These are phyloP conservation scores for Herpotrichia juniperi DNA, from an alignment of 2,329 filamentous ascomycete species.

Conservation along the genomic window DNA sequence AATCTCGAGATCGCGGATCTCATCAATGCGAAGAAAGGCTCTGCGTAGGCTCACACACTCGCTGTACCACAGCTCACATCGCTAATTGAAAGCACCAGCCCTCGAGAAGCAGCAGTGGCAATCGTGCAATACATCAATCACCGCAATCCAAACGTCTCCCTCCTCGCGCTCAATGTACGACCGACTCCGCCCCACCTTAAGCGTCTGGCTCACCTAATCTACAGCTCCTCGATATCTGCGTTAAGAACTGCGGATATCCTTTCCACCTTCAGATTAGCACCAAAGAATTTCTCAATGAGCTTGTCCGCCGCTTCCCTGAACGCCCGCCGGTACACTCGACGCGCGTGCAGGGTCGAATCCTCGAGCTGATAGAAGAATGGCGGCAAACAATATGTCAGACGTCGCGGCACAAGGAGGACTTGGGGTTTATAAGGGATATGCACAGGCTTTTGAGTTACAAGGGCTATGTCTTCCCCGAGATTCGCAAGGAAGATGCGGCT, in stretches of 20 bases:
- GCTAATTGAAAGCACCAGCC: slow-evolving; percentile 53
- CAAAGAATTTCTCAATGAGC: slow-evolving; percentile 98
- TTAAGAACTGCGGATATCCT: slow-evolving; percentile 99
- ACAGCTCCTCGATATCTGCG: slow-evolving; percentile 92
- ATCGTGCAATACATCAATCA: slow-evolving; percentile 97
- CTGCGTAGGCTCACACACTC: slow-evolving; percentile 59
- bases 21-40: slow-evolving; percentile 97
- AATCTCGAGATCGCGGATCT: slow-evolving; percentile 96
- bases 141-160: slow-evolving; percentile 91
- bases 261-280: slow-evolving; percentile 99
- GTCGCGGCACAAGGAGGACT: slow-evolving; percentile 93
- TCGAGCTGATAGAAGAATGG: slow-evolving; percentile 98
- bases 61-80: background rate
- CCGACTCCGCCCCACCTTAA: slow-evolving; percentile 13
- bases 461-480: slow-evolving; percentile 92
- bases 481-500: slow-evolving; percentile 90
- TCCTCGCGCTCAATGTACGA: slow-evolving; percentile 78
- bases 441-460: slow-evolving; percentile 95
- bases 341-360: slow-evolving; percentile 87
- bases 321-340: slow-evolving; percentile 84
- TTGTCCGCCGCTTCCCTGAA: slow-evolving; percentile 94
- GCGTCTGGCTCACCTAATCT: slow-evolving; percentile 27
- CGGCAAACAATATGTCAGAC: slow-evolving; percentile 97
- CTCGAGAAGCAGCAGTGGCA: slow-evolving; percentile 89
- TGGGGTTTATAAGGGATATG: slow-evolving; percentile 98